Base-by-base conservation (phyloP, 345 rosid genomes). In the Populus alba region DNA sequence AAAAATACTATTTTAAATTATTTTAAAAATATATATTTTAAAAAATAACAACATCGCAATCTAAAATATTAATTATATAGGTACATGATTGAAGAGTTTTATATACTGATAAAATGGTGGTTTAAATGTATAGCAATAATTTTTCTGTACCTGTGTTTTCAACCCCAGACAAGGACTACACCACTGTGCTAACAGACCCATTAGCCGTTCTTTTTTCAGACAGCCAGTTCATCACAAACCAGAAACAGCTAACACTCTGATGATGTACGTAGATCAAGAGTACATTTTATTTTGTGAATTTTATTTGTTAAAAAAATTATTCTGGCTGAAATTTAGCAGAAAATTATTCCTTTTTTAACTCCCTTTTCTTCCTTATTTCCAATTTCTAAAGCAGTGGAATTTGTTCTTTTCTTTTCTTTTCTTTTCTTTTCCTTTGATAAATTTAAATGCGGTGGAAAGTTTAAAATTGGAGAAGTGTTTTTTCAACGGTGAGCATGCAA, bases 91-190 rank as follows among this genome's bases (percentile, higher is more conserved):
- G 0, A 2, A 41, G 45, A 41, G 18, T 16, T 17, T 51, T 18
- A 17, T 18, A 7, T 18, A 6, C 0, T 5, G 7, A 33, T 35
- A 20, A 41, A 45, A 27, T 55, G 23, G n/a, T 16, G 13, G 16
- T 51, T 45, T 69, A 43, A 47, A 45, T 55, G 25, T 3, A 47
- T 33, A 39, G 63, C 74, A 37, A 71, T 49, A 23, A 37, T 23
- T 29, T 31, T 5, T 31, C 16, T 31, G 74, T 49, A 10, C 39
- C 62, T 1, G 18, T 29, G 61, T 16, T 27, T 20, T 18, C 22
- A 45, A 31, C 74, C 27, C 62, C 74, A 71, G 63, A 51, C 25
- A 51, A 25, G 65, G 74, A 71, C 63, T 29, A 27, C n/a, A 13
- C 74, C 33, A 4, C 22, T 71, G 55, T 47, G 29, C 38, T 49